phyloP scores from a whole-genome alignment of 78 protist genomes.

The Reticulomyxa filosa region DNA sequence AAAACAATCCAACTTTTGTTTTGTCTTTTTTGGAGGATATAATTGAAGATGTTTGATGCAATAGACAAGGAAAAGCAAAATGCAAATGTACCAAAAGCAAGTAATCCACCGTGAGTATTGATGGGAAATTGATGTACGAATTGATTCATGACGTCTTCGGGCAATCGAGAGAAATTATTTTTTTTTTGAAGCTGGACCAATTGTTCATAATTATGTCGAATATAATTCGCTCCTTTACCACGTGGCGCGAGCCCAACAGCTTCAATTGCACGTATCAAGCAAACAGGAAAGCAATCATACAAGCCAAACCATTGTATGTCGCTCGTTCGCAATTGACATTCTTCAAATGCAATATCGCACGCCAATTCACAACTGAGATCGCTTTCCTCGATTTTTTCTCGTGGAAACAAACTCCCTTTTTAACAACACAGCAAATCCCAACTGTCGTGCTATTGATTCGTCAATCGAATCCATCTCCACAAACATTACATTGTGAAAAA shows the following conservation, averaged over 20 bases:
- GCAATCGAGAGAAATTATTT: no score
- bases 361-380: no score
- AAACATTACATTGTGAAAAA: no score
- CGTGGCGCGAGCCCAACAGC: neutral
- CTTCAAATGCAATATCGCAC: neutral
- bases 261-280: slow-evolving; percentile 12
- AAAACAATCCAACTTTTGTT: neutral
- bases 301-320: slow-evolving; percentile 7
- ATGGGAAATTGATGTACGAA: no score
- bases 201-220: no score
- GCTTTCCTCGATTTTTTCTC: no score
- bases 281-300: slow-evolving; percentile 18
- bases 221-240: no score
- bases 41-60: neutral
- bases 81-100: slow-evolving; percentile 1
- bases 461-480: no score
- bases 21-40: neutral
- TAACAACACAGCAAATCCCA: neutral
- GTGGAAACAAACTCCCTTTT: no score
- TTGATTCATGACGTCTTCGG: no score
- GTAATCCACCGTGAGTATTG: slow-evolving; percentile 9
- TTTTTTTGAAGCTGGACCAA: no score
- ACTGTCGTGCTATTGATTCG: neutral
- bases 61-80: neutral
- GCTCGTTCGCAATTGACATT: neutral